phyloP scores from a whole-genome alignment of 1,284 basidiomycete species.

The Pulveroboletus sp. region DNA sequence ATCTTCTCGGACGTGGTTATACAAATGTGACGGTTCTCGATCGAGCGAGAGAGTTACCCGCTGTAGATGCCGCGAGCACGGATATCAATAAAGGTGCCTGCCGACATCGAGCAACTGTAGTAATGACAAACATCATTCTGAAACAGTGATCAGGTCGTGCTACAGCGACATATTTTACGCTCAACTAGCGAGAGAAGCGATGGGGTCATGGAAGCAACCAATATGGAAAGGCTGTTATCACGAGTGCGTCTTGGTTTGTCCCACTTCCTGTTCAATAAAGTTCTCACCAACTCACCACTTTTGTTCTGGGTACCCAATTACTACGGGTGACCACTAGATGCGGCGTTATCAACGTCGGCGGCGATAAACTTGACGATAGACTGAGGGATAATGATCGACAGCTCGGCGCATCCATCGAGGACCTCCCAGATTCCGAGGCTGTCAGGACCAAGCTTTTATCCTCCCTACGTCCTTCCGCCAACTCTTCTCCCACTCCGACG shows the following conservation, averaged over 20 bases:
- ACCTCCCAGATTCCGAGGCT: slow-evolving; percentile 38
- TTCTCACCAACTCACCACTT: background rate
- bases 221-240: slow-evolving; percentile 78
- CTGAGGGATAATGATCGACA: slow-evolving; percentile 61
- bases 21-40: slow-evolving; percentile 74
- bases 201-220: slow-evolving; percentile 66
- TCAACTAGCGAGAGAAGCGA: slow-evolving; percentile 70
- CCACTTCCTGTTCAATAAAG: background rate
- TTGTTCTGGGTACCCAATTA: background rate
- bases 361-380: slow-evolving; percentile 31
- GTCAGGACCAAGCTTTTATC: slow-evolving; percentile 29
- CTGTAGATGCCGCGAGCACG: slow-evolving; percentile 78
- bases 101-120: background rate
- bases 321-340: slow-evolving; percentile 18
- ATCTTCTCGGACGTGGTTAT: slow-evolving; percentile 71
- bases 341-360: slow-evolving; percentile 29
- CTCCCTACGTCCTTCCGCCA: slow-evolving; percentile 21
- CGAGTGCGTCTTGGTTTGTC: slow-evolving; percentile 55
- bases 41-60: slow-evolving; percentile 63
- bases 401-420: slow-evolving; percentile 50
- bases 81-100: slow-evolving; percentile 80
- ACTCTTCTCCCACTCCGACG: background rate
- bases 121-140: background rate
- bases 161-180: slow-evolving; percentile 73
- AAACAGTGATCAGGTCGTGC: slow-evolving; percentile 67